Evolutionary conservation across 768 basidiomycete genomes (phyloP), one percentile per base, ranked within the genome.

Genomic region (Pisolithus albus): DNA sequence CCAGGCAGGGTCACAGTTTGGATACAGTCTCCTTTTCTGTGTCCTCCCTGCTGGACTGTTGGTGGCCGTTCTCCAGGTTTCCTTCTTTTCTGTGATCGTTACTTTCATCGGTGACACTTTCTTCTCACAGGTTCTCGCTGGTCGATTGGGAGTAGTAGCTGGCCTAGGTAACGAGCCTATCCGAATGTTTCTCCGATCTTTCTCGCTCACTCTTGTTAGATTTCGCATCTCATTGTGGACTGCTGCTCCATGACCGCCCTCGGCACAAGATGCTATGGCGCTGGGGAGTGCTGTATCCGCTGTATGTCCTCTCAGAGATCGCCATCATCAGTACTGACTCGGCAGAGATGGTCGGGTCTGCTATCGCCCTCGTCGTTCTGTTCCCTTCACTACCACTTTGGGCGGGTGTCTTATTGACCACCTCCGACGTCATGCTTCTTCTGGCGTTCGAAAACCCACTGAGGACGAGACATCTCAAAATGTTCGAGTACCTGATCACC

Each of bases 21-120:
- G 94, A 1, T 96, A 95, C 68, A 80, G 79, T 53, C 75, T 94
- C 13, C 77, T 98, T 28, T 94, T 95, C 67, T 75, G 90, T 15
- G 84, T 98, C 10, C 76, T 96, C 6, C 64, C 95, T 18, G 74
- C 93, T 1, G 92, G 92, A 9, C 56, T 94, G 7, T 83, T 89
- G 50, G 92, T 89, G 15, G 84, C 87, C 2, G 82, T 88, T 55
- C 74, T 93, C 15, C 94, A 96, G 79, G 87, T 64, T 16, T 21
- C 42, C 54, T 16, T 28, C 41, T 30, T 2, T 24, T 23, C n/a
- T 13, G 26, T 8, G 23, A 40, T 24, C 37, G 37, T 45, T 21
- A 24, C 40, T 34, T 43, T 62, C 32, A 58, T 34, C 34, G 13
- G 9, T 10, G 13, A 34, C 21, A 15, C n/a, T 18, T 9, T 6